Conservation (phyloP, 2,329 filamentous ascomycete genomes). For the Microdochium paspali region DNA sequence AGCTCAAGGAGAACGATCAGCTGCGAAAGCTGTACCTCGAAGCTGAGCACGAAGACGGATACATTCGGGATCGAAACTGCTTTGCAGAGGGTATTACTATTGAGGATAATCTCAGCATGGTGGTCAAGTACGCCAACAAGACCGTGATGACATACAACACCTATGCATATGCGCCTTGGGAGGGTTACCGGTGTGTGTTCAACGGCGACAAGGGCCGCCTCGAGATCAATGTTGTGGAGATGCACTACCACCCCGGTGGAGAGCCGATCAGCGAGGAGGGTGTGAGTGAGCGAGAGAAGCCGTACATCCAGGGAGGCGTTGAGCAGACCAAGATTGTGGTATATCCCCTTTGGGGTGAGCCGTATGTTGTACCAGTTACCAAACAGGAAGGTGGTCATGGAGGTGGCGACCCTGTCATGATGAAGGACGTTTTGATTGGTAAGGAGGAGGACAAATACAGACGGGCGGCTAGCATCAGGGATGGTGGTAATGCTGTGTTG, state of each 20-base stretch:
- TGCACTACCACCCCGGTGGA: slow-evolving; percentile 32
- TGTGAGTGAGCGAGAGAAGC: slow-evolving; percentile 7
- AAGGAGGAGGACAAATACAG: slow-evolving; percentile 23
- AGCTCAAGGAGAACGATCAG: slow-evolving; percentile 28
- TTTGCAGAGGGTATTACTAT: slow-evolving; percentile 40
- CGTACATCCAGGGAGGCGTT: slow-evolving; percentile 24
- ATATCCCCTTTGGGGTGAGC: slow-evolving; percentile 32
- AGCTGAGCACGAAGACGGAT: slow-evolving; percentile 38
- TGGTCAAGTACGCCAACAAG: slow-evolving; percentile 31
- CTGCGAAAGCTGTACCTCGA: slow-evolving; percentile 34
- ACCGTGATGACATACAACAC: slow-evolving; percentile 34
- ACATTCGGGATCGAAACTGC: slow-evolving; percentile 36
- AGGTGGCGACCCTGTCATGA: slow-evolving; percentile 33
- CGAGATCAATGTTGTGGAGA: slow-evolving; percentile 37
- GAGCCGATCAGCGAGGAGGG: slow-evolving; percentile 21
- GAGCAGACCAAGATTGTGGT: slow-evolving; percentile 25
- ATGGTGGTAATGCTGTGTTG: slow-evolving; percentile 32
- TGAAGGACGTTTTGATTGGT: slow-evolving; percentile 32
- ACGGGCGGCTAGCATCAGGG: slow-evolving; percentile 30
- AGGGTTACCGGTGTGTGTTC: slow-evolving; percentile 30
- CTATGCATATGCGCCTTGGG: slow-evolving; percentile 36
- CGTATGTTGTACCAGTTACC: slow-evolving; percentile 27
- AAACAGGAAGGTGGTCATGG: slow-evolving; percentile 32
- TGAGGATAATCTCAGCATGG: slow-evolving; percentile 36
- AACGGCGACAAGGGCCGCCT: slow-evolving; percentile 33